Evolutionary conservation across 169 alveolate genomes (phyloP).

Genomic region (Neospora caninum): DNA sequence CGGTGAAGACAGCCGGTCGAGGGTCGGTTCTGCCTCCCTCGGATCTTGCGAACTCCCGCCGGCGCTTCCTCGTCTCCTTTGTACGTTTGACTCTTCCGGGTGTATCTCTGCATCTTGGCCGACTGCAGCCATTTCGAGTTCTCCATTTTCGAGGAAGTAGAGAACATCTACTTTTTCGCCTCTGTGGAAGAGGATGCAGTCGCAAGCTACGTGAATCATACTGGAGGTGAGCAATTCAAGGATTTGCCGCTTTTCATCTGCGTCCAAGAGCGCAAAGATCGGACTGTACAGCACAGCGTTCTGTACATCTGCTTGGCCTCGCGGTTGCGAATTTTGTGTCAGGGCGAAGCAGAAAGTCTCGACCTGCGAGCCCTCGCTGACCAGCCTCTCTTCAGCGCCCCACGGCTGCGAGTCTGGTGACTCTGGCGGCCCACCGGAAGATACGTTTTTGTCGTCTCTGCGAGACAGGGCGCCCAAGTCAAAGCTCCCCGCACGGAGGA

Average conservation of each 20-base stretch:
- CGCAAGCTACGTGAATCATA: slow-evolving; percentile 46
- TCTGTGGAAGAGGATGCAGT: slow-evolving; percentile 38
- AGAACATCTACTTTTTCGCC: slow-evolving; percentile 62
- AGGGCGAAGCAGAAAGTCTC: background rate
- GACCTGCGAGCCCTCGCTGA: background rate
- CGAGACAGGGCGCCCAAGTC: background rate
- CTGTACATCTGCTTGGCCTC: slow-evolving; percentile 32
- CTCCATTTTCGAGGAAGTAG: slow-evolving; percentile 47
- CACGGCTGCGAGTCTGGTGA: too few relatives aligned
- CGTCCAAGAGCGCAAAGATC: slow-evolving; percentile 49
- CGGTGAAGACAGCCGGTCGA: background rate
- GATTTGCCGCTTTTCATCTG: slow-evolving; percentile 53
- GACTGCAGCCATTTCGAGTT: slow-evolving; percentile 44
- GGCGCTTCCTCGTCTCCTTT: background rate
- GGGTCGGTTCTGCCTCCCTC: too few relatives aligned
- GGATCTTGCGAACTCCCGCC: background rate
- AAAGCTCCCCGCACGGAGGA: background rate
- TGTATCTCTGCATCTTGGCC: background rate
- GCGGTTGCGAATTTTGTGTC: background rate
- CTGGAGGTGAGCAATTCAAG: slow-evolving; percentile 30
- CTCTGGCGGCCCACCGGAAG: background rate
- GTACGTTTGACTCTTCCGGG: background rate
- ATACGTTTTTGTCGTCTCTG: background rate
- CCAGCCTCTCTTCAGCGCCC: background rate
- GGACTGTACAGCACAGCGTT: slow-evolving; percentile 56